phyloP scores from a whole-genome alignment of 2,329 filamentous ascomycete species.

The Capronia epimyces region DNA sequence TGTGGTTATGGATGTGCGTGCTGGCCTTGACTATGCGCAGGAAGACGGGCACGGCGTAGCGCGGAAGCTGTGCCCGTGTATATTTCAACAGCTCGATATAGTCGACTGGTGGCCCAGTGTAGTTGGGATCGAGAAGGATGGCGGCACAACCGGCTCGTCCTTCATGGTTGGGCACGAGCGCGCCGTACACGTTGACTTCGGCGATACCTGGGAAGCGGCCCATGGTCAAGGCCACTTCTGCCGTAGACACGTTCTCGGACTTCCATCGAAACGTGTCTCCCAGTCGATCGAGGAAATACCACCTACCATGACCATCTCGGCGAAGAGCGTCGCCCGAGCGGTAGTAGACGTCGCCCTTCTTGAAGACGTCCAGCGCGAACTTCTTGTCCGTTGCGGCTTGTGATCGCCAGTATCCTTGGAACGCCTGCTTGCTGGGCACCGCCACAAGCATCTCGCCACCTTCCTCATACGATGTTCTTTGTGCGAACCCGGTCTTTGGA shows the following conservation, averaged over 20 bases:
- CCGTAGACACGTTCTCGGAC: constrained; percentile 75
- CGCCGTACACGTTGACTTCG: constrained; percentile 84
- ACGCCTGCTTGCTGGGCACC: constrained; percentile 57
- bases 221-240: constrained; percentile 72
- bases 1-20: constrained; percentile 67
- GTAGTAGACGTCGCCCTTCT: constrained; percentile 74
- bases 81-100: constrained; percentile 57
- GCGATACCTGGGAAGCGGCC: constrained; percentile 60
- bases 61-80: constrained; percentile 56
- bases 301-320: constrained; percentile 63
- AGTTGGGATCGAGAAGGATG: constrained; percentile 52
- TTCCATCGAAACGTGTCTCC: constrained; percentile 57
- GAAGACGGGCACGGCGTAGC: constrained; percentile 72
- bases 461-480: constrained; percentile 56
- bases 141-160: constrained; percentile 78
- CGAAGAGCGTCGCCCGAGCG: constrained; percentile 75
- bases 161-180: constrained; percentile 72
- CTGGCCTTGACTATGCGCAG: constrained; percentile 56
- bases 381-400: constrained; percentile 65
- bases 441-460: constrained; percentile 74
- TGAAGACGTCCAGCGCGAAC: constrained; percentile 66
- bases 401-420: constrained; percentile 80
- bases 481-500: constrained; percentile 62
- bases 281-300: constrained; percentile 68
- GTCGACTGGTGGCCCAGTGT: constrained; percentile 45